phyloP scores from a whole-genome alignment of 1,284 basidiomycete genomes.

The Malassezia sympodialis region DNA sequence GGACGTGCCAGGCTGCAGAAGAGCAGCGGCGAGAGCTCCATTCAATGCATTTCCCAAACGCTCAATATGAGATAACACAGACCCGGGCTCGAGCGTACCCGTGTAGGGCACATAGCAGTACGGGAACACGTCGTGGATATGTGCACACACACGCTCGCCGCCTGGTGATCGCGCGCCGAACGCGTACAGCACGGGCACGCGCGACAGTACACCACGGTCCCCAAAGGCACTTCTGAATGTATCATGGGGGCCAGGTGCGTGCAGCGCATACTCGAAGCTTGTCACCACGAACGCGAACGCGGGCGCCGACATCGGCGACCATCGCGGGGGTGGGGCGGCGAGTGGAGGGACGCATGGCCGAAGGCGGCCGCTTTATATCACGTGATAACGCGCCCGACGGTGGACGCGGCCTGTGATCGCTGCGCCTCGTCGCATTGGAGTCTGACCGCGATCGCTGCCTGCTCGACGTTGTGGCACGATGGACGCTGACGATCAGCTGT shows the following conservation, averaged over 20 bases:
- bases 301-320: not conserved
- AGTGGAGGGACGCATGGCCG: not conserved
- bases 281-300: constrained; percentile 5
- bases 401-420: constrained; percentile 3
- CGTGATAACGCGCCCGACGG: not conserved
- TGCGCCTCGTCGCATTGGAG: not conserved
- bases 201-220: not conserved
- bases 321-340: not conserved
- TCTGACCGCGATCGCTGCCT: not conserved
- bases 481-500: constrained; percentile 46
- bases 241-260: not conserved
- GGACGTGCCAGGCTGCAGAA: constrained; percentile 10
- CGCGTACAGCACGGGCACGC: constrained; percentile 11
- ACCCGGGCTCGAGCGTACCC: constrained; percentile 45
- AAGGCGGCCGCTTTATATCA: not conserved
- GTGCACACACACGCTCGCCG: constrained; percentile 70
- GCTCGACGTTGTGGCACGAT: constrained; percentile 19
- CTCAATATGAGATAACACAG: constrained; percentile 60
- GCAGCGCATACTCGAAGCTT: constrained; percentile 9
- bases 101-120: constrained; percentile 55
- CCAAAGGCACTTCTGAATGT: constrained; percentile 11
- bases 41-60: constrained; percentile 64
- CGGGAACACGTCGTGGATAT: constrained; percentile 65
- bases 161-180: constrained; percentile 67
- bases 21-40: constrained; percentile 29